These are phyloP conservation scores for Gastrodia elata DNA, from an alignment of 106 monocot genomes.

Conservation along the genomic window DNA sequence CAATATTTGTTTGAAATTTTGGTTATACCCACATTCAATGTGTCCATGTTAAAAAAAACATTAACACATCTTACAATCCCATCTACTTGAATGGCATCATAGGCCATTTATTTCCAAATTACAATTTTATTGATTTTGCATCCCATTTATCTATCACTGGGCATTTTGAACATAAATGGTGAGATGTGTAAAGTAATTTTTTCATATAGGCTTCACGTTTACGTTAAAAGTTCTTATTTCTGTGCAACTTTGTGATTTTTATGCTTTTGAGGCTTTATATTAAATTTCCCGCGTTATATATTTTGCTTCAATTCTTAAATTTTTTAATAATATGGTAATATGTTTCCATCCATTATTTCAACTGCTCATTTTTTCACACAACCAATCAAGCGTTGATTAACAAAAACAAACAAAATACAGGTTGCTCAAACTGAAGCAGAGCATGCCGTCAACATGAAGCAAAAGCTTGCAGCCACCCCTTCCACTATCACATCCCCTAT, in stretches of 20 bases:
- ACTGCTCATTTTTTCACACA: background rate
- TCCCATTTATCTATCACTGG: no score
- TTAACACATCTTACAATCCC: no score
- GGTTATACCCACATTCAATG: no score
- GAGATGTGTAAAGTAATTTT: no score
- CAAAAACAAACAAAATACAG: conserved; percentile 24
- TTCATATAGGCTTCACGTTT: no score
- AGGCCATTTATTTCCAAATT: no score
- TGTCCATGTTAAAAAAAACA: no score
- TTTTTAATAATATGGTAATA: background rate
- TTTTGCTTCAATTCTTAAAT: background rate
- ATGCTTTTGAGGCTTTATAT: background rate
- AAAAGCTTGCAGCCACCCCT: conserved; percentile 21
- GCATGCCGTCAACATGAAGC: conserved; percentile 32
- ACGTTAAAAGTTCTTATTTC: no score
- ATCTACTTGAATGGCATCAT: no score
- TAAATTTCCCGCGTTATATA: background rate
- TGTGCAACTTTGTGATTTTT: background rate
- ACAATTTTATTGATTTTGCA: no score
- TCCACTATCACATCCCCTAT: conserved; percentile 9
- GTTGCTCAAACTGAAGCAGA: conserved; percentile 42
- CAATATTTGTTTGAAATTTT: no score
- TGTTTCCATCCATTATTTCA: background rate
- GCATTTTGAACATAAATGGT: no score
- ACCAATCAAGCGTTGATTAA: background rate